Percentiles rank a stretch among this genome's conserved stretches.
These are phyloP conservation scores for Globisporangium takayamanum DNA, from an alignment of 352 stramenopile species.

Conservation along the genomic window DNA sequence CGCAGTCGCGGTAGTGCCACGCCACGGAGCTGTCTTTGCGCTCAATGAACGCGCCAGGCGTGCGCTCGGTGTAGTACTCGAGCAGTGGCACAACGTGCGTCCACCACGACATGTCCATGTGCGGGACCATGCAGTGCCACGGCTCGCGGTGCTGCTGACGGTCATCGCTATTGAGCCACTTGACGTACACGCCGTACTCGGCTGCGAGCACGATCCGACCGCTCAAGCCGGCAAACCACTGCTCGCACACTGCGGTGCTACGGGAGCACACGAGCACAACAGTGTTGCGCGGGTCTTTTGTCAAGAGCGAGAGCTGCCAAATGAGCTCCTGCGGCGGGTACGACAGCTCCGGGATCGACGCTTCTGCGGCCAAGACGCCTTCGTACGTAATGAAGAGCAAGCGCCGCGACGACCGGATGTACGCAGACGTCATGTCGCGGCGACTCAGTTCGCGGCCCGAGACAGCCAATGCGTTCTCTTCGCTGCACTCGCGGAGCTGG, in stretches of 20 bases:
- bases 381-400: constrained; percentile 89
- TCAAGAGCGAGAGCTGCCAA: constrained; percentile 81
- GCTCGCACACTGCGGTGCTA: constrained; percentile 64
- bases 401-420: constrained; percentile 54
- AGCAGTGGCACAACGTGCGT: constrained; percentile 70
- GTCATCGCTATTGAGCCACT: constrained; percentile 43
- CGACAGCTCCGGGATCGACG: constrained; percentile 82
- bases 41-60: constrained; percentile 78
- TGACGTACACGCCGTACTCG: constrained; percentile 79
- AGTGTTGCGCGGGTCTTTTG: constrained; percentile 63
- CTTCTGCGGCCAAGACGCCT: constrained; percentile 74
- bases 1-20: constrained; percentile 89
- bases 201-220: constrained; percentile 65
- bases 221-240: constrained; percentile 66
- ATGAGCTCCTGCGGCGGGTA: constrained; percentile 80
- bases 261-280: constrained; percentile 70
- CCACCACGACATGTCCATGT: constrained; percentile 79
- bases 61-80: constrained; percentile 82
- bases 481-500: constrained; percentile 67
- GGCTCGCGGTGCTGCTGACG: constrained; percentile 28
- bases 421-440: constrained; percentile 84
- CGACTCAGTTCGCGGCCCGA: constrained; percentile 72
- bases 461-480: constrained; percentile 61
- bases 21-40: constrained; percentile 80
- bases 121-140: constrained; percentile 77